Conservation (phyloP, 164 flowering plant species). For the Malania oleifera region DNA sequence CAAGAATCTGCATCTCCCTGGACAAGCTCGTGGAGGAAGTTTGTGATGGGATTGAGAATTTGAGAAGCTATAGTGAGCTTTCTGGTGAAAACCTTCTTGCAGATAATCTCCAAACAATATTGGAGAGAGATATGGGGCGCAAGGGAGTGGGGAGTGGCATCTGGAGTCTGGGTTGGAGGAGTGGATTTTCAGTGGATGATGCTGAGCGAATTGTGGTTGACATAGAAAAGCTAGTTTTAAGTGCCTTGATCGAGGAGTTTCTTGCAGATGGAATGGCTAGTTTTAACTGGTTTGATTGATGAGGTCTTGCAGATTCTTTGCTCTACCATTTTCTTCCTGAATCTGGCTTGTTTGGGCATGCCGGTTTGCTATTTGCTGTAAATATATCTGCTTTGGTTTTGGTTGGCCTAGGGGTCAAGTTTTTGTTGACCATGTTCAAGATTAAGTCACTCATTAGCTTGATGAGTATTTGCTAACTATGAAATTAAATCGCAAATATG, state of each 20-base stretch:
- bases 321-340: constrained; percentile 2
- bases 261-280: constrained; percentile 39
- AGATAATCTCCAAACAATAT: constrained; percentile 30
- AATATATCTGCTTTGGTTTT: background rate
- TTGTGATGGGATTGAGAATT: constrained; percentile 41
- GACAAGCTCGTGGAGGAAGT: constrained; percentile 52
- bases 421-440: too few species aligned
- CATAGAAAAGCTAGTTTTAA: constrained; percentile 44
- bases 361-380: background rate
- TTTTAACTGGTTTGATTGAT: constrained; percentile 45
- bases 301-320: constrained; percentile 35
- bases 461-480: too few species aligned
- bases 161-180: constrained; percentile 70
- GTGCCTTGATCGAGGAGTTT: constrained; percentile 50
- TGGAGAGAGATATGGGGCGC: constrained; percentile 51
- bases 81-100: constrained; percentile 14
- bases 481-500: too few species aligned
- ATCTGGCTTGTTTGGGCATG: background rate
- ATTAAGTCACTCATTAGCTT: too few species aligned
- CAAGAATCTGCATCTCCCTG: constrained; percentile 23
- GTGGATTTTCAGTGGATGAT: constrained; percentile 37
- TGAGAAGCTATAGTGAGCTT: constrained; percentile 29
- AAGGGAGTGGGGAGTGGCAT: constrained; percentile 32
- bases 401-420: too few species aligned
- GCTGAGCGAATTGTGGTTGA: constrained; percentile 36